A percentile compares a stretch with the other conserved stretches of the same genome.
These are phyloP conservation scores for Neophaeococcomyces mojaviensis DNA, from an alignment of 2,329 filamentous ascomycete genomes.

Conservation along the genomic window DNA sequence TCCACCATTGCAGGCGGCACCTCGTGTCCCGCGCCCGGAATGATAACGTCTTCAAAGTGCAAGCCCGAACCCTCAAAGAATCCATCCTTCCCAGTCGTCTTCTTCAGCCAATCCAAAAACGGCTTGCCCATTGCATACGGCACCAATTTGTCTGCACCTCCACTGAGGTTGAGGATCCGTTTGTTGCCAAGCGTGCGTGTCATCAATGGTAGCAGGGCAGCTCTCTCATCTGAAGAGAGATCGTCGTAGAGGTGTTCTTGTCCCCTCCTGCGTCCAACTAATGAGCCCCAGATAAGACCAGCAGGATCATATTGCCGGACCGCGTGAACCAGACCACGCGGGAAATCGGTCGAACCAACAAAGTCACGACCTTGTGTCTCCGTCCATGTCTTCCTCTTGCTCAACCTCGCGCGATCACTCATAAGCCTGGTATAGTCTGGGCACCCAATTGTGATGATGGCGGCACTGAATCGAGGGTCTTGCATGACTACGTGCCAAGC, in stretches of 20 bases:
- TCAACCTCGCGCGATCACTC: conserved; percentile 66
- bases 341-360: conserved; percentile 71
- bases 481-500: conserved; percentile 76
- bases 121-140: conserved; percentile 50
- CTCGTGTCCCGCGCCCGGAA: conserved; percentile 51
- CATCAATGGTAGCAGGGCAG: conserved; percentile 37
- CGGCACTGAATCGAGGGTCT: conserved; percentile 71
- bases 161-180: conserved; percentile 46
- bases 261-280: conserved; percentile 25
- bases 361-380: conserved; percentile 56
- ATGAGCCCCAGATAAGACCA: conserved; percentile 58
- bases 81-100: conserved; percentile 31
- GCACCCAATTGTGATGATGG: conserved; percentile 75
- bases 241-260: conserved; percentile 27
- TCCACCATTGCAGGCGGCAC: conserved; percentile 50
- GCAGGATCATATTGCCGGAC: conserved; percentile 67
- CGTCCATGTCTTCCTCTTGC: conserved; percentile 56
- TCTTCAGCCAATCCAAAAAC: conserved; percentile 52
- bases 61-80: conserved; percentile 46
- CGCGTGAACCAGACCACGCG: conserved; percentile 55
- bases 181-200: conserved; percentile 41
- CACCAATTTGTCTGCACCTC: conserved; percentile 53
- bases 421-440: conserved; percentile 80
- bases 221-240: conserved; percentile 37
- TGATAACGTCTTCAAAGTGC: conserved; percentile 50